Conservation (phyloP, 2,329 filamentous ascomycete genomes). For the Venturia aucupariae region DNA sequence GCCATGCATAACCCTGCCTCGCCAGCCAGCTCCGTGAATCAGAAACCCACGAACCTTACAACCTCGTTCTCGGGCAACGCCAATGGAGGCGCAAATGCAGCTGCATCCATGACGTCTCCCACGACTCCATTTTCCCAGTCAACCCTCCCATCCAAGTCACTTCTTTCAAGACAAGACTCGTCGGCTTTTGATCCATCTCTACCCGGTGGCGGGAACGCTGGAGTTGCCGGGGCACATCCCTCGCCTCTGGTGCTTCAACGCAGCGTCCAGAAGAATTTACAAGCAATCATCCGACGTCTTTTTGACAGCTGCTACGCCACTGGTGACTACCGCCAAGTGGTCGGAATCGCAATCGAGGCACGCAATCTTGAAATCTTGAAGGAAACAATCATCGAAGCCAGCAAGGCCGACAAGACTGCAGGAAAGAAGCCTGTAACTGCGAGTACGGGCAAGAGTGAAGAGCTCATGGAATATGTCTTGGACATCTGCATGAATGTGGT, state of each 20-base stretch:
- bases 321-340: constrained; percentile 86
- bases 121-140: constrained; percentile 95
- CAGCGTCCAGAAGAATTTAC: constrained; percentile 69
- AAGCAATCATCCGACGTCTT: constrained; percentile 75
- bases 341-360: constrained; percentile 92
- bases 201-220: constrained; percentile 47
- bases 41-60: constrained; percentile 58
- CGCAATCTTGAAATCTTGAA: constrained; percentile 83
- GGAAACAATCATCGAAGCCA: constrained; percentile 80
- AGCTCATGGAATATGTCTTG: constrained; percentile 92
- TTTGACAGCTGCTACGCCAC: constrained; percentile 84
- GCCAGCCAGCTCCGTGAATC: constrained; percentile 38
- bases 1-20: constrained; percentile 48
- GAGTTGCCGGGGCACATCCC: constrained; percentile 45
- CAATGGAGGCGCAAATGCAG: constrained; percentile 56
- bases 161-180: constrained; percentile 72
- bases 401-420: constrained; percentile 58
- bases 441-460: constrained; percentile 59
- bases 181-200: constrained; percentile 50
- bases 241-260: constrained; percentile 58
- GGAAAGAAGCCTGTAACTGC: constrained; percentile 47
- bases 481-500: constrained; percentile 97
- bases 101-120: constrained; percentile 65
- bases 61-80: constrained; percentile 65
- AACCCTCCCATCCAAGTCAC: constrained; percentile 83